Percentiles rank a stretch among this genome's conserved stretches.
These are phyloP conservation scores for Periconia macrospinosa DNA, from an alignment of 2,329 filamentous ascomycete genomes.

Conservation along the genomic window DNA sequence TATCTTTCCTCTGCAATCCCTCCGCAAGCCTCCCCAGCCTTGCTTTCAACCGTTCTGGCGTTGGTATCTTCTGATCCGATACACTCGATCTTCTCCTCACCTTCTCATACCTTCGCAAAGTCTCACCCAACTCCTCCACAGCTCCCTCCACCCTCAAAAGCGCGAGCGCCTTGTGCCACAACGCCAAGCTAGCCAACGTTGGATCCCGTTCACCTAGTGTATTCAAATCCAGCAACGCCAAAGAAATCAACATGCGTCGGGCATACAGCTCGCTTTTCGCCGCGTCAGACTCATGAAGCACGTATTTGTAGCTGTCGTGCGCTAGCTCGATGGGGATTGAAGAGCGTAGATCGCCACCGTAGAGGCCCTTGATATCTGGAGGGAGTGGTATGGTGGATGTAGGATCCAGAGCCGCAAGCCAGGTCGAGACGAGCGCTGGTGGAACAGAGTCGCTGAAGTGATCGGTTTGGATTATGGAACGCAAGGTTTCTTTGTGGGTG, in stretches of 20 bases:
- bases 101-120: conserved; percentile 2
- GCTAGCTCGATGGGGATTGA: conserved; percentile 6
- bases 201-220: conserved; percentile 1
- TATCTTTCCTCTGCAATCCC: background rate
- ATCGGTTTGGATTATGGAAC: conserved; percentile 5
- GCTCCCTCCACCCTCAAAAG: conserved; percentile 1
- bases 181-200: conserved; percentile 1
- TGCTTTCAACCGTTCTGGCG: background rate
- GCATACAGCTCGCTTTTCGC: conserved; percentile 3
- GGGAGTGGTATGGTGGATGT: background rate
- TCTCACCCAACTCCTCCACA: background rate
- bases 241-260: conserved; percentile 4
- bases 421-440: background rate
- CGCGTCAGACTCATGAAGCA: conserved; percentile 3
- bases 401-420: conserved; percentile 3
- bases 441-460: conserved; percentile 3
- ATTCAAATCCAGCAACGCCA: conserved; percentile 2
- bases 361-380: conserved; percentile 3
- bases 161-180: conserved; percentile 9
- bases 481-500: background rate
- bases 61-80: conserved; percentile 4
- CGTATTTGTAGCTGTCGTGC: conserved; percentile 7
- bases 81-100: conserved; percentile 2
- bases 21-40: background rate
- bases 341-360: conserved; percentile 6